Percentiles rank a stretch among this genome's conserved stretches.
These are phyloP conservation scores for Wallemia hederae DNA, from an alignment of 1,284 basidiomycete species.

Conservation along the genomic window DNA sequence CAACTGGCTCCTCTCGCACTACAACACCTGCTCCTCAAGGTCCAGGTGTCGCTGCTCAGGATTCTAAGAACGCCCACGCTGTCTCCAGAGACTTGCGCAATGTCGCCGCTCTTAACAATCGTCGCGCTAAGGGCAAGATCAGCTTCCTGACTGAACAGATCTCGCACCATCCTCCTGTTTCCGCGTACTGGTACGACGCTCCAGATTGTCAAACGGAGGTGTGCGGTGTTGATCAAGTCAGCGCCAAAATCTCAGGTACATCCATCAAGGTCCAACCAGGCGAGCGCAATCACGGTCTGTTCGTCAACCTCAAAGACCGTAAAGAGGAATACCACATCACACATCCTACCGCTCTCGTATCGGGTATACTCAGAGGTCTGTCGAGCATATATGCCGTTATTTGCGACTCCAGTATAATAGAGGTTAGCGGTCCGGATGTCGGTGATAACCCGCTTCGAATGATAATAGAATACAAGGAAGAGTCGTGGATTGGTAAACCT, in stretches of 20 bases:
- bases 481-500: constrained; percentile 77
- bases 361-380: constrained; percentile 57
- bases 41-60: not conserved
- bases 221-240: constrained; percentile 57
- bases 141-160: constrained; percentile 38
- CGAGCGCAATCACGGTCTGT: constrained; percentile 61
- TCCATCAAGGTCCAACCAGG: constrained; percentile 55
- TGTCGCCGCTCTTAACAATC: not conserved
- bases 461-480: constrained; percentile 83
- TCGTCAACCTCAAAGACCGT: constrained; percentile 41
- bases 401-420: constrained; percentile 22
- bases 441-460: constrained; percentile 34
- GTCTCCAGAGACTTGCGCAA: not conserved
- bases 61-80: not conserved
- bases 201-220: constrained; percentile 42
- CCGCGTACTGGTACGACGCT: constrained; percentile 53
- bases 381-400: constrained; percentile 65
- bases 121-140: not conserved
- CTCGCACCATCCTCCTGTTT: constrained; percentile 87
- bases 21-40: not conserved
- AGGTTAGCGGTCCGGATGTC: constrained; percentile 27
- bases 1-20: not conserved
- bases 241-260: constrained; percentile 57
- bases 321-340: constrained; percentile 42
- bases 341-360: constrained; percentile 66